Conservation (phyloP, 192 early-diverging fungal species). For the Geranomyces variabilis region DNA sequence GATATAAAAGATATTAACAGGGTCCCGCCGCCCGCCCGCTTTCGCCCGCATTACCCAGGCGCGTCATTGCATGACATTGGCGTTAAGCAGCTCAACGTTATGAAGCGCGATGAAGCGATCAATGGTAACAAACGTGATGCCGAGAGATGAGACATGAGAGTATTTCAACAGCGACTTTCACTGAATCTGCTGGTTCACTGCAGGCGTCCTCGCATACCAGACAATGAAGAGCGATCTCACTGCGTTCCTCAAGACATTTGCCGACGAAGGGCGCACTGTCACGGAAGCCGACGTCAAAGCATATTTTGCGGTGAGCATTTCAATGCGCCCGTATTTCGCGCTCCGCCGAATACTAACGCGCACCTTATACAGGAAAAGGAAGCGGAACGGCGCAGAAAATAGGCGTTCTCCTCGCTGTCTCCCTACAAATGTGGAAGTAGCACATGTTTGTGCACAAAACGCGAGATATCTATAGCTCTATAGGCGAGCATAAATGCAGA, state of each 20-base stretch:
- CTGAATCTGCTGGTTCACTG: background rate
- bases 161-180: too few relatives aligned
- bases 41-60: slow-evolving; percentile 5
- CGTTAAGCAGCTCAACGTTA: slow-evolving; percentile 69
- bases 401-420: too few relatives aligned
- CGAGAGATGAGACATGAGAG: too few relatives aligned
- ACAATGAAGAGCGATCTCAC: slow-evolving; percentile 69
- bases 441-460: too few relatives aligned
- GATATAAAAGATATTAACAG: too few relatives aligned
- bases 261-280: slow-evolving; percentile 3
- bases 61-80: slow-evolving; percentile 77
- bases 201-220: slow-evolving; percentile 67
- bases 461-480: too few relatives aligned
- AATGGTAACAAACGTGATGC: slow-evolving; percentile 52
- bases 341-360: background rate
- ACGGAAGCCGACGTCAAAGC: slow-evolving; percentile 5
- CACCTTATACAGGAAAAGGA: background rate
- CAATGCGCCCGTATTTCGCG: background rate
- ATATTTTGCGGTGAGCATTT: slow-evolving; percentile 18
- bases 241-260: slow-evolving; percentile 69
- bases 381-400: background rate
- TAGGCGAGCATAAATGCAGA: too few relatives aligned
- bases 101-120: slow-evolving; percentile 75
- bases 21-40: too few relatives aligned
- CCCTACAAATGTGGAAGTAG: too few relatives aligned